A percentile compares a stretch with the other conserved stretches of the same genome.
phyloP scores from a whole-genome alignment of 495 filamentous ascomycete species.

The Neurospora sp. region DNA sequence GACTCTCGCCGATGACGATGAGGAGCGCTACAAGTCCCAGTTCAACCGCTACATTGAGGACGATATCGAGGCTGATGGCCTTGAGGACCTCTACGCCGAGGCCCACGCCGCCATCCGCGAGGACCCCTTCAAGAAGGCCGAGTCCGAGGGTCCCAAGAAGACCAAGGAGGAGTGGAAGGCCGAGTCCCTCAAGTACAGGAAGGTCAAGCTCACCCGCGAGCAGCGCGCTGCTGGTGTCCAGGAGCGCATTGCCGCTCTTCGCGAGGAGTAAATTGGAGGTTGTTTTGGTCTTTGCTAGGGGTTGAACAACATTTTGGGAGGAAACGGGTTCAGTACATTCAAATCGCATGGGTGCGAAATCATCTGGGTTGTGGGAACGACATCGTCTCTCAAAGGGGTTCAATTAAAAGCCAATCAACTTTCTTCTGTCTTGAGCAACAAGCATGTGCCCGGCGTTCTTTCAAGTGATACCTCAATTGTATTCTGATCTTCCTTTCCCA shows the following conservation, averaged over 20 bases:
- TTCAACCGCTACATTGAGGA: constrained; percentile 96
- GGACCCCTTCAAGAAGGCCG: constrained; percentile 92
- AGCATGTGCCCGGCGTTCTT: not conserved
- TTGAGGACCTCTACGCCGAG: constrained; percentile 93
- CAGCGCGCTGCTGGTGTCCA: constrained; percentile 72
- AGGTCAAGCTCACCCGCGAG: constrained; percentile 63
- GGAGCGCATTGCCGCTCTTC: constrained; percentile 75
- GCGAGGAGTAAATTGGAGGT: constrained; percentile 27
- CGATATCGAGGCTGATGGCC: constrained; percentile 88
- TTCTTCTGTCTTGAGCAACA: constrained; percentile 1
- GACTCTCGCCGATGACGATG: constrained; percentile 97
- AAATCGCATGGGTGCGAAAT: not conserved
- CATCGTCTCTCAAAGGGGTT: constrained; percentile 7
- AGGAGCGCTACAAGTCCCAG: constrained; percentile 98
- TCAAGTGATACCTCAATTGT: not conserved
- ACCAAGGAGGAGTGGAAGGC: constrained; percentile 93
- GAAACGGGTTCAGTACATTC: not conserved
- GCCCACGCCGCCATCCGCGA: constrained; percentile 96
- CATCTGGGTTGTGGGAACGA: not conserved
- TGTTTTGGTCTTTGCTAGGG: constrained; percentile 8
- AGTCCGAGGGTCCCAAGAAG: constrained; percentile 73
- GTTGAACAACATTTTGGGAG: constrained; percentile 9
- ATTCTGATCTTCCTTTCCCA: not conserved
- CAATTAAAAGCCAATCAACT: constrained; percentile 24
- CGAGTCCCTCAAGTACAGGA: constrained; percentile 82